A percentile compares a stretch with the other conserved stretches of the same genome.
These are phyloP conservation scores for Alternaria brassicicola DNA, from an alignment of 2,329 filamentous ascomycete species.

Conservation along the genomic window DNA sequence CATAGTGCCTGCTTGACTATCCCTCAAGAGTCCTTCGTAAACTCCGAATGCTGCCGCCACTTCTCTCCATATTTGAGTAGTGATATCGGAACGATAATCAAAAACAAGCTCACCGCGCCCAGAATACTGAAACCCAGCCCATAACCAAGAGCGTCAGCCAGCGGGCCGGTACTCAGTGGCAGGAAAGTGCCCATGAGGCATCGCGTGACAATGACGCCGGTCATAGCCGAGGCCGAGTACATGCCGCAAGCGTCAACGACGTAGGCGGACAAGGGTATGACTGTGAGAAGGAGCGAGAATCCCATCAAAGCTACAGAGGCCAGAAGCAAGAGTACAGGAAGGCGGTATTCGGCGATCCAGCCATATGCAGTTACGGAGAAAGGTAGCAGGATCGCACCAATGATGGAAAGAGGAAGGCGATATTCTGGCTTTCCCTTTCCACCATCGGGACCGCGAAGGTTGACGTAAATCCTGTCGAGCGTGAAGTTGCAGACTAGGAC, in stretches of 20 bases:
- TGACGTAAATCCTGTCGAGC: conserved; percentile 62
- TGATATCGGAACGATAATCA: conserved; percentile 60
- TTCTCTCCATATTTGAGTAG: conserved; percentile 58
- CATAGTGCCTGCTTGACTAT: not conserved
- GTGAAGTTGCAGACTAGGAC: conserved; percentile 58
- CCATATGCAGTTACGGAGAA: conserved; percentile 57
- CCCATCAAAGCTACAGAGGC: conserved; percentile 55
- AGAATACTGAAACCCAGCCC: conserved; percentile 60
- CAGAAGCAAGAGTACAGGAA: conserved; percentile 55
- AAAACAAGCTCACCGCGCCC: conserved; percentile 49
- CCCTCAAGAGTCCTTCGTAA: conserved; percentile 46
- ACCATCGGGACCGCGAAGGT: conserved; percentile 52
- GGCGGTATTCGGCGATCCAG: conserved; percentile 55
- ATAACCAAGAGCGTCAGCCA: conserved; percentile 58
- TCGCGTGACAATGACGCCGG: conserved; percentile 61
- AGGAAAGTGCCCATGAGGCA: conserved; percentile 64
- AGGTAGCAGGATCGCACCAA: conserved; percentile 56
- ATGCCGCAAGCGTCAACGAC: conserved; percentile 63
- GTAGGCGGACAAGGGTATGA: conserved; percentile 61
- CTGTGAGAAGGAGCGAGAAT: conserved; percentile 53
- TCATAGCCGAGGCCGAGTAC: conserved; percentile 64
- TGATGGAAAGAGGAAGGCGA: conserved; percentile 60
- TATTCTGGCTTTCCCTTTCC: conserved; percentile 58
- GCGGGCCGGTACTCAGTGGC: conserved; percentile 58
- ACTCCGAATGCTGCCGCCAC: conserved; percentile 60